Percentiles rank a stretch among this genome's conserved stretches.
Evolutionary conservation across 2,329 filamentous ascomycete genomes (phyloP).

Genomic region (Lasiodiplodia theobromae): DNA sequence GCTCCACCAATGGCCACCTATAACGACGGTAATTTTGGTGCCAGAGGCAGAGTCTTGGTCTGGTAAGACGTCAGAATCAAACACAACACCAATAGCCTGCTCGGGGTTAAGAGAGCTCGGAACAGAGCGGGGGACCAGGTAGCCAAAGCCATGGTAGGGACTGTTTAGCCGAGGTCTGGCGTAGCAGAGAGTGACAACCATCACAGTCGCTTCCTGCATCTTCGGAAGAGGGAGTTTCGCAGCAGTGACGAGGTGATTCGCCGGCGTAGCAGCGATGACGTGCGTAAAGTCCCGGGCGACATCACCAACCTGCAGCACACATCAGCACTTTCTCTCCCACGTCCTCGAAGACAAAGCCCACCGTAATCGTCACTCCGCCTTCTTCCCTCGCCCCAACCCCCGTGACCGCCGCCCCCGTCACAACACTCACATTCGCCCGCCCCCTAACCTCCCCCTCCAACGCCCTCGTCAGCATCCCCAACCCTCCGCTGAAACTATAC

Average conservation of each 20-base stretch:
- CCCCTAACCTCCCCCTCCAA: background rate
- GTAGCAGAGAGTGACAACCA: conserved; percentile 92
- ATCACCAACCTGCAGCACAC: background rate
- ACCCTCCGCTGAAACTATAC: background rate
- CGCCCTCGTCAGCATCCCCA: background rate
- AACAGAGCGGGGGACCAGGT: conserved; percentile 82
- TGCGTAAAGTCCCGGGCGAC: background rate
- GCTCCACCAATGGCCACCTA: conserved; percentile 92
- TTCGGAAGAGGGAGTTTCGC: background rate
- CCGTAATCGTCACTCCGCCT: background rate
- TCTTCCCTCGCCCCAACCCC: background rate
- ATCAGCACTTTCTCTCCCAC: background rate
- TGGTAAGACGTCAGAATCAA: conserved; percentile 75
- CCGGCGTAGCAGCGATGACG: background rate
- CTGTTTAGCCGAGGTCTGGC: conserved; percentile 67
- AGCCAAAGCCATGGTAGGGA: conserved; percentile 80
- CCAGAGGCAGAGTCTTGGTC: conserved; percentile 66
- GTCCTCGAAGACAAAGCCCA: background rate
- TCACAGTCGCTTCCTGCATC: conserved; percentile 68
- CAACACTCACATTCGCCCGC: background rate
- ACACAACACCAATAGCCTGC: conserved; percentile 86
- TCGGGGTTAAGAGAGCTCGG: conserved; percentile 78
- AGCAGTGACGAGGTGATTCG: background rate
- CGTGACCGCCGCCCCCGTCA: background rate
- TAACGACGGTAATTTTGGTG: conserved; percentile 91